phyloP scores from a whole-genome alignment of 2,329 filamentous ascomycete species.

The Parasarocladium wereldwijsianum region DNA sequence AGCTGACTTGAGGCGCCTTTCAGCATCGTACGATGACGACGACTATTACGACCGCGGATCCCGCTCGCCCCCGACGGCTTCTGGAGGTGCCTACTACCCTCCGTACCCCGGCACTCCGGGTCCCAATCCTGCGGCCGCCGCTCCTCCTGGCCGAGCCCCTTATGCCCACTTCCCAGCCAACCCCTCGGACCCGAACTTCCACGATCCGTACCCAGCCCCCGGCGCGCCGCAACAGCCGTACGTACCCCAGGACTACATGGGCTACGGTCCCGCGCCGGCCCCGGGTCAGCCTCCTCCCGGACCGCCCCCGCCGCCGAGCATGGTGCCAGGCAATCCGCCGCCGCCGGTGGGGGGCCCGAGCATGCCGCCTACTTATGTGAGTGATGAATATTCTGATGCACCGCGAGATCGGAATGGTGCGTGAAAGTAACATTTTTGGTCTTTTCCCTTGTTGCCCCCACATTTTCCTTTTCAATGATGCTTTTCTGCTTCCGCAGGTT shows the following conservation, averaged over 20 bases:
- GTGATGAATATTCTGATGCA: constrained; percentile 19
- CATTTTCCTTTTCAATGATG: too few relatives aligned
- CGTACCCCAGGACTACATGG: constrained; percentile 26
- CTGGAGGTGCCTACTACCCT: constrained; percentile 34
- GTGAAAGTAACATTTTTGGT: constrained; percentile 17
- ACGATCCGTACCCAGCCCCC: too few relatives aligned
- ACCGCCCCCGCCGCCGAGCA: constrained; percentile 12
- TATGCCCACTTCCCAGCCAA: constrained; percentile 25
- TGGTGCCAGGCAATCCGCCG: constrained; percentile 18
- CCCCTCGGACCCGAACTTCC: constrained; percentile 14
- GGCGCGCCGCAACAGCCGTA: constrained; percentile 25
- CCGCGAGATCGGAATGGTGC: constrained; percentile 21
- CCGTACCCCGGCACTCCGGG: constrained; percentile 21
- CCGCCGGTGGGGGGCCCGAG: constrained; percentile 17
- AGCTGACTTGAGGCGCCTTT: too few relatives aligned
- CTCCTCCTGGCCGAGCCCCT: constrained; percentile 9
- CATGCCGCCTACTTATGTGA: constrained; percentile 27
- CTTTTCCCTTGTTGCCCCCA: constrained; percentile 6
- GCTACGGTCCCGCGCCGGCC: constrained; percentile 17
- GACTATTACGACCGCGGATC: constrained; percentile 8
- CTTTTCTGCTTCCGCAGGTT: background rate
- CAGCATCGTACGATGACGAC: constrained; percentile 4
- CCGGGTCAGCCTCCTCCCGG: constrained; percentile 15
- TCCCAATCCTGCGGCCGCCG: constrained; percentile 6
- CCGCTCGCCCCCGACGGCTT: constrained; percentile 31